Conservation (phyloP, 2,329 filamentous ascomycete genomes). For the Colletotrichum echinochloae region DNA sequence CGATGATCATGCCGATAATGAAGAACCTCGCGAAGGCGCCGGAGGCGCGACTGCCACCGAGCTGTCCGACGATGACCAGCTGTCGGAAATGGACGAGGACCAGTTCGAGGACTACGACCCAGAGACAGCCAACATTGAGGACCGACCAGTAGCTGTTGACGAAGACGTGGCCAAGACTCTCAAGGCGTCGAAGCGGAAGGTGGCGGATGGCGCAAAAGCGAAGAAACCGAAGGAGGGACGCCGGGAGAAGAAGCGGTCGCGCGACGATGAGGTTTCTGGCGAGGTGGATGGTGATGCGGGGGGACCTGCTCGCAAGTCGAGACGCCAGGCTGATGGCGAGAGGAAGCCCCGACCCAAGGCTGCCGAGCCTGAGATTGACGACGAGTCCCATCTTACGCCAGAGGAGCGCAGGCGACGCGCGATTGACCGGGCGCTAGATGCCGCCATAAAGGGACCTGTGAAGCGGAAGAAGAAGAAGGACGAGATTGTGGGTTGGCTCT, state of each 20-base stretch:
- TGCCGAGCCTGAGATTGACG: constrained; percentile 68
- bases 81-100: constrained; percentile 77
- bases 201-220: constrained; percentile 70
- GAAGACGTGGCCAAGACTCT: constrained; percentile 73
- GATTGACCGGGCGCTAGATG: constrained; percentile 88
- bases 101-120: constrained; percentile 79
- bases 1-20: constrained; percentile 53
- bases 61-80: constrained; percentile 65
- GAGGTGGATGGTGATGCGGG: constrained; percentile 57
- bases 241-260: constrained; percentile 73
- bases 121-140: constrained; percentile 71
- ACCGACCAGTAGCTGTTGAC: constrained; percentile 74
- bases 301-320: constrained; percentile 59
- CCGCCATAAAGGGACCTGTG: constrained; percentile 83
- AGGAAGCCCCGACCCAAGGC: constrained; percentile 61
- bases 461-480: constrained; percentile 85
- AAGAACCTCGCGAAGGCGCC: constrained; percentile 53
- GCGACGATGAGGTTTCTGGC: constrained; percentile 63
- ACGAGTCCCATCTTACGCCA: constrained; percentile 83
- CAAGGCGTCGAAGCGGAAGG: constrained; percentile 74
- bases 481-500: constrained; percentile 75
- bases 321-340: constrained; percentile 56
- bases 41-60: constrained; percentile 56
- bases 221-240: constrained; percentile 83
- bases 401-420: constrained; percentile 87